A percentile compares a stretch with the other conserved stretches of the same genome.
phyloP scores from a whole-genome alignment of 129 eudicot species.

The Arctium lappa region DNA sequence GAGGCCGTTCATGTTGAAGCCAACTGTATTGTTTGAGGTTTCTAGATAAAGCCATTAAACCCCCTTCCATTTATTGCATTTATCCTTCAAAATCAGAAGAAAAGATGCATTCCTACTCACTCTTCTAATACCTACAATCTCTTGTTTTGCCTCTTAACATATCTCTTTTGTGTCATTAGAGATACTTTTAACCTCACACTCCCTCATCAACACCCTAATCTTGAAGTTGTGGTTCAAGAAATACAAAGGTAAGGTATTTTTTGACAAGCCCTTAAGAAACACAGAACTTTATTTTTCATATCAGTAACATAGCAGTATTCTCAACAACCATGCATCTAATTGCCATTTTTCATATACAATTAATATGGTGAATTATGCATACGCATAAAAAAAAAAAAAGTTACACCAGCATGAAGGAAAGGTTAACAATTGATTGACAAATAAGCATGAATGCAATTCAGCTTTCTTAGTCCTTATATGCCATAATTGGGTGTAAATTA shows the following conservation, averaged over 20 bases:
- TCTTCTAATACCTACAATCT: conserved; percentile 38
- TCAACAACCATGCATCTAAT: too few species aligned
- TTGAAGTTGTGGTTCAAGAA: conserved; percentile 79
- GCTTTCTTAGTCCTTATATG: too few species aligned
- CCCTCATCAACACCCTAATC: conserved; percentile 88
- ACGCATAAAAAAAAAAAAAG: too few species aligned
- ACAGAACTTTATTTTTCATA: too few species aligned
- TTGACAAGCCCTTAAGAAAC: neutral
- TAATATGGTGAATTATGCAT: too few species aligned
- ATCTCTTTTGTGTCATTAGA: conserved; percentile 28
- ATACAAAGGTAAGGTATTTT: conserved; percentile 54
- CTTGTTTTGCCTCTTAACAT: conserved; percentile 46
- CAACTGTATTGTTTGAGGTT: conserved; percentile 8
- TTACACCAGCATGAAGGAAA: too few species aligned
- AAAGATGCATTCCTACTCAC: conserved; percentile 41
- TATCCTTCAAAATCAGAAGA: conserved; percentile 19
- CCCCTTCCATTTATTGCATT: conserved; percentile 18
- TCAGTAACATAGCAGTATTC: too few species aligned
- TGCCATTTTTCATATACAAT: too few species aligned
- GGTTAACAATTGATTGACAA: too few species aligned
- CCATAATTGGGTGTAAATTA: too few species aligned
- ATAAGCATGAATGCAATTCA: too few species aligned
- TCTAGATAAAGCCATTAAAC: conserved; percentile 20
- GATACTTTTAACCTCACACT: conserved; percentile 65
- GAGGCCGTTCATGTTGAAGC: conserved; percentile 18